Evolutionary conservation across 1,284 basidiomycete genomes (phyloP).

Genomic region (Microbotryum intermedium): DNA sequence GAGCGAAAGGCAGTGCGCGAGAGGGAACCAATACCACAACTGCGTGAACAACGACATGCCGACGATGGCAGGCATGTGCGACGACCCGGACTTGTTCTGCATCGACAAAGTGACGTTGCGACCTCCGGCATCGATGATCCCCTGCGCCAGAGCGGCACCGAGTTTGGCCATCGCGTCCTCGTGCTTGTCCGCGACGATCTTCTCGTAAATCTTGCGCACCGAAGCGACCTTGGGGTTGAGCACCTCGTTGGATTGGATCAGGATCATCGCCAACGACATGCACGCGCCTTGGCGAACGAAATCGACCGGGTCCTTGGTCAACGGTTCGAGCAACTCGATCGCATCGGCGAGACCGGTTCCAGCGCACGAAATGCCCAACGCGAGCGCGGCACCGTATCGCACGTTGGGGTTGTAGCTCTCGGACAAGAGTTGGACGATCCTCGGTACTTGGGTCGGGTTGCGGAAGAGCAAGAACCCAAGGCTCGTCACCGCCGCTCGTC

Average conservation of each 20-base stretch:
- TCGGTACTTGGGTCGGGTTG: constrained; percentile 83
- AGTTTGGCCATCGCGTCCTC: constrained; percentile 96
- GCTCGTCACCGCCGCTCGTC: constrained; percentile 85
- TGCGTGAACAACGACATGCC: constrained; percentile 94
- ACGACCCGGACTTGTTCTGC: constrained; percentile 79
- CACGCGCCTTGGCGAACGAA: constrained; percentile 97
- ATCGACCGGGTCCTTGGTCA: constrained; percentile 93
- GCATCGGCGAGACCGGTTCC: constrained; percentile 95
- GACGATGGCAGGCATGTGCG: constrained; percentile 83
- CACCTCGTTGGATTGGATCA: constrained; percentile 87
- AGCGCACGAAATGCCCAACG: constrained; percentile 88
- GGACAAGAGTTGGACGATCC: constrained; percentile 86
- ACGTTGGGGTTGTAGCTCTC: constrained; percentile 99
- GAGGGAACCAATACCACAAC: constrained; percentile 99
- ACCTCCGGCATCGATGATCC: constrained; percentile 91
- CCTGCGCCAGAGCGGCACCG: constrained; percentile 86
- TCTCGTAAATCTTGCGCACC: constrained; percentile 71
- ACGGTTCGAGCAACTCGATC: constrained; percentile 85
- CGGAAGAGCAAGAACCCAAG: constrained; percentile 93
- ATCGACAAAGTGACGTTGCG: constrained; percentile 88
- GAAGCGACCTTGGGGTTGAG: constrained; percentile 69
- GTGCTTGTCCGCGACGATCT: constrained; percentile 86
- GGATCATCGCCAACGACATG: constrained; percentile 86
- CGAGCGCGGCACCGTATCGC: constrained; percentile 86
- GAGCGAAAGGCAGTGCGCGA: constrained; percentile 85